Evolutionary conservation across 768 basidiomycete genomes (phyloP).

Genomic region (Suillus brevipes): DNA sequence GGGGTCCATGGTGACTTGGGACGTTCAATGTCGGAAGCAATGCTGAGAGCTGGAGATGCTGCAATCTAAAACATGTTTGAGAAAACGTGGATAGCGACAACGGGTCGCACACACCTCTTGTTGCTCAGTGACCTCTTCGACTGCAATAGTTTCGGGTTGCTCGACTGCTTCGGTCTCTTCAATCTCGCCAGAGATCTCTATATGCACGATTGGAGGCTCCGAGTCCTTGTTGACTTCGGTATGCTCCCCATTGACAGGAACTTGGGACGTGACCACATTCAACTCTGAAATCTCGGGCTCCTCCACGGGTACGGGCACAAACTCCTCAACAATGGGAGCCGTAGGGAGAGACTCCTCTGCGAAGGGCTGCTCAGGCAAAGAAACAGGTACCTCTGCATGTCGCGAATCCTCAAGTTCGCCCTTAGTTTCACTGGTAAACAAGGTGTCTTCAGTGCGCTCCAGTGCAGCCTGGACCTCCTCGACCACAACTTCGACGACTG

Average conservation of each 20-base stretch:
- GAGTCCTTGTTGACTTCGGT: neutral
- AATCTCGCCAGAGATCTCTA: neutral
- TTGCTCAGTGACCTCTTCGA: constrained; percentile 6
- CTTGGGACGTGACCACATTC: neutral
- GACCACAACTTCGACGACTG: neutral
- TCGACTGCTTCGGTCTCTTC: constrained; percentile 5
- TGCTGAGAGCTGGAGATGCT: neutral
- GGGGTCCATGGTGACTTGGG: constrained; percentile 54
- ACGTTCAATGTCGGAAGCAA: constrained; percentile 34
- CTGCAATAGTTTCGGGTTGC: neutral
- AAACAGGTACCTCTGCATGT: neutral
- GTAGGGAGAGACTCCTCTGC: neutral
- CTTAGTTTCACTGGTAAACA: neutral
- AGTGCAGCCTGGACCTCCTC: neutral
- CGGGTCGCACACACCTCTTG: neutral
- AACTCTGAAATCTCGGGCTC: constrained; percentile 1
- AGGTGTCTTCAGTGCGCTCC: neutral
- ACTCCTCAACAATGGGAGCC: neutral
- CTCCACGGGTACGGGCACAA: neutral
- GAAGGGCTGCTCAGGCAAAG: neutral
- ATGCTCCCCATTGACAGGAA: neutral
- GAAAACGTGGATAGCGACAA: neutral
- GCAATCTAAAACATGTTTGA: neutral
- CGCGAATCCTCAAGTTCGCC: neutral
- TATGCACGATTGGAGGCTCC: neutral